These are phyloP conservation scores for Diaporthe ilicicola DNA, from an alignment of 2,329 filamentous ascomycete genomes.

Conservation along the genomic window DNA sequence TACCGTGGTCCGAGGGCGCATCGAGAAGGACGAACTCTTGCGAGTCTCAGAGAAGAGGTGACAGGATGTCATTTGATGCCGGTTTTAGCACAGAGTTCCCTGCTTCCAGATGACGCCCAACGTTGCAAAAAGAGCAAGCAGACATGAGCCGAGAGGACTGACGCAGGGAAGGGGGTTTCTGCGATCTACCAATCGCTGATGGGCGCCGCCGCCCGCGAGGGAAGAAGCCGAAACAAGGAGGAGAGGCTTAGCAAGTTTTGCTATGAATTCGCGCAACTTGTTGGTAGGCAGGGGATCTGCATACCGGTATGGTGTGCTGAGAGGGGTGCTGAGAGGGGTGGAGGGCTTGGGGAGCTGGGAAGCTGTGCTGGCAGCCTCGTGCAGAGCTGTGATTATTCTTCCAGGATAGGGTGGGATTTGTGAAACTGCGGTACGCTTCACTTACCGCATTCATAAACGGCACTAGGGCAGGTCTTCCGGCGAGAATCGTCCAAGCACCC, in stretches of 20 bases:
- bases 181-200: constrained; percentile 11
- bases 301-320: neutral
- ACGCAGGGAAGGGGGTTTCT: neutral
- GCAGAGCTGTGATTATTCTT: neutral
- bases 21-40: constrained; percentile 18
- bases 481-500: constrained; percentile 13
- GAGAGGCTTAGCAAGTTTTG: constrained; percentile 19
- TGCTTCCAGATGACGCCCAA: constrained; percentile 14
- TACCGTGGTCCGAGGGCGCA: constrained; percentile 4
- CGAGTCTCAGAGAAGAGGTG: constrained; percentile 22
- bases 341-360: neutral
- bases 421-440: constrained; percentile 23
- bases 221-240: constrained; percentile 22
- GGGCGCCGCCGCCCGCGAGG: neutral
- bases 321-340: neutral
- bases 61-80: constrained; percentile 20
- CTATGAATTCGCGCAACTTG: neutral
- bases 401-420: constrained; percentile 10
- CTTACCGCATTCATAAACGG: constrained; percentile 1
- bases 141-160: constrained; percentile 2
- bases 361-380: constrained; percentile 8
- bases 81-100: neutral
- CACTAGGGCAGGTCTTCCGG: constrained; percentile 15
- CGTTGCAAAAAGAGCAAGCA: constrained; percentile 11
- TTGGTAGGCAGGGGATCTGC: constrained; percentile 11